Evolutionary conservation across 108 stramenopile species (phyloP).

Genomic region (Nitzschia sp.): DNA sequence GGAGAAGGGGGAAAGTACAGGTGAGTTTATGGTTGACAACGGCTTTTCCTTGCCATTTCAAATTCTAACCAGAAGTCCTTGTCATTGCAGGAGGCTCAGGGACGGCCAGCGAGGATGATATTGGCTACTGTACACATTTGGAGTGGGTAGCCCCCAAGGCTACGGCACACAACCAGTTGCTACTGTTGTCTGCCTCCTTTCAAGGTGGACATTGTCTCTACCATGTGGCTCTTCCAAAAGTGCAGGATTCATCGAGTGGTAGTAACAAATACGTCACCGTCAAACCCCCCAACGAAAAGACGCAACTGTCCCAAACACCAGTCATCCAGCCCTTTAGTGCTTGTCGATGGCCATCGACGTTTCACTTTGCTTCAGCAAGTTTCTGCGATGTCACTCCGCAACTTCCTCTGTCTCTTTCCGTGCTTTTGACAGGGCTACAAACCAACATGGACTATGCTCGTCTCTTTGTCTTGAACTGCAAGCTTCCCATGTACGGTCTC

Average conservation of each 20-base stretch:
- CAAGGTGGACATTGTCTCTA: constrained; percentile 69
- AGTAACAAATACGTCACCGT: constrained; percentile 13
- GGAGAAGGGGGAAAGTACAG: constrained; percentile 5
- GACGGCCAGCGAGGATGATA: constrained; percentile 4
- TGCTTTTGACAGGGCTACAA: constrained; percentile 24
- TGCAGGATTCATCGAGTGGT: constrained; percentile 16
- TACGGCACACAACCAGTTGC: constrained; percentile 36
- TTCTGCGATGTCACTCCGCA: constrained; percentile 55
- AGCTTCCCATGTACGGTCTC: constrained; percentile 21
- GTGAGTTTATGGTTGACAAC: not conserved
- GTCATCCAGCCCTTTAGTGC: constrained; percentile 28
- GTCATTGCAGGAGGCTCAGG: not conserved
- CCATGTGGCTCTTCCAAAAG: constrained; percentile 55
- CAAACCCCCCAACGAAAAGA: constrained; percentile 26
- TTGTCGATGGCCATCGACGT: constrained; percentile 24
- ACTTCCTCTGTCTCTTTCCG: constrained; percentile 20
- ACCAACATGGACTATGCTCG: constrained; percentile 33
- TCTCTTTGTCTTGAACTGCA: constrained; percentile 22
- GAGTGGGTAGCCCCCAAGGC: constrained; percentile 55
- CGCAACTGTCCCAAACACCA: constrained; percentile 31
- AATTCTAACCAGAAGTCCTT: not conserved
- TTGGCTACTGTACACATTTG: constrained; percentile 57
- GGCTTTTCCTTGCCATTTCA: too few species aligned
- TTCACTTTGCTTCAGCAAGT: constrained; percentile 14
- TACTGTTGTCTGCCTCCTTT: constrained; percentile 68